A percentile compares a stretch with the other conserved stretches of the same genome.
These are phyloP conservation scores for Croton laevigatus DNA, from an alignment of 441 rosid genomes.

Conservation along the genomic window DNA sequence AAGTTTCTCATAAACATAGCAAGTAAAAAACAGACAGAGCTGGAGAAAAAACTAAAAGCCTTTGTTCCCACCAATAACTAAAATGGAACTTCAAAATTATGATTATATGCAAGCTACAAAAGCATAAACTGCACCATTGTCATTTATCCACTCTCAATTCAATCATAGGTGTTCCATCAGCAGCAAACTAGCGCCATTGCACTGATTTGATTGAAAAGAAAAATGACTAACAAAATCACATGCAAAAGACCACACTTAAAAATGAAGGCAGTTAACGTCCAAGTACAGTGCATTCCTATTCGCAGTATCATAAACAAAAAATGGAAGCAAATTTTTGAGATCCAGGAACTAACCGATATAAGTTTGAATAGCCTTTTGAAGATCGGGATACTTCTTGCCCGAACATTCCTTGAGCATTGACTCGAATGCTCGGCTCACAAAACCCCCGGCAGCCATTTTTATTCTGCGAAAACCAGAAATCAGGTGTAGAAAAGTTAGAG, in stretches of 20 bases:
- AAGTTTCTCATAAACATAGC: no score
- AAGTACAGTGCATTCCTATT: background rate
- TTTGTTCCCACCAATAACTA: no score
- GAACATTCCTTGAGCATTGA: conserved; percentile 94
- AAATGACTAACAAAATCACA: background rate
- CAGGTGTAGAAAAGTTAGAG: background rate
- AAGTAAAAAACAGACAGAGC: no score
- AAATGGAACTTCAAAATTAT: no score
- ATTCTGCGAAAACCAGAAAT: background rate
- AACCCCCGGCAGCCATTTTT: conserved; percentile 96
- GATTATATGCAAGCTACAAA: no score
- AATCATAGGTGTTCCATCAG: no score
- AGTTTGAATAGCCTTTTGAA: conserved; percentile 76
- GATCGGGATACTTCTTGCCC: conserved; percentile 80
- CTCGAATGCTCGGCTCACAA: conserved; percentile 90
- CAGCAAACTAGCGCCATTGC: background rate
- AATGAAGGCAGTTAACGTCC: background rate
- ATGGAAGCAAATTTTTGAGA: background rate
- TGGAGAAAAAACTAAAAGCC: no score
- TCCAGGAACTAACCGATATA: conserved; percentile 57
- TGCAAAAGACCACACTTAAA: background rate
- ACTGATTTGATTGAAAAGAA: background rate
- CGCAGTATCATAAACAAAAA: no score
- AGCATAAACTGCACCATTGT: no score
- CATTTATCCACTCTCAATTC: no score